These are phyloP conservation scores for Croton setiger DNA, from an alignment of 441 rosid species.

Conservation along the genomic window DNA sequence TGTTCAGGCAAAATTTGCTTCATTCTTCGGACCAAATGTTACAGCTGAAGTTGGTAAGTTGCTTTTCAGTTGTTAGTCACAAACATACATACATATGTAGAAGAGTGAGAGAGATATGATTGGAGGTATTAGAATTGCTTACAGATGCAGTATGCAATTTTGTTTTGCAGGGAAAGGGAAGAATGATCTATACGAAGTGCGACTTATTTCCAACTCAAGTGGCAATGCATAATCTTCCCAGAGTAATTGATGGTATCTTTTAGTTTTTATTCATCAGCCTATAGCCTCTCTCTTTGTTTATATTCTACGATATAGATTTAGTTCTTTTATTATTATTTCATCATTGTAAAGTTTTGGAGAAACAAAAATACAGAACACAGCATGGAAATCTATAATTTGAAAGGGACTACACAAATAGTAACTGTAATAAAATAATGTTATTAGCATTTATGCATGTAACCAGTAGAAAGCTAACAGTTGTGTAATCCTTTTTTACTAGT, in stretches of 20 bases:
- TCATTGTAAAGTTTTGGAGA: constrained; percentile 1
- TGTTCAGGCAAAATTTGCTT: constrained; percentile 78
- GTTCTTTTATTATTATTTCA: background rate
- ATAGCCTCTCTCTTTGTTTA: constrained; percentile 1
- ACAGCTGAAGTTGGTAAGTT: constrained; percentile 79
- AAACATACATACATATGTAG: background rate
- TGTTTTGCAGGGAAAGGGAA: constrained; percentile 62
- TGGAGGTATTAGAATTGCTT: background rate
- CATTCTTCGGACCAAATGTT: constrained; percentile 89
- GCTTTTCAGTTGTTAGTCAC: background rate
- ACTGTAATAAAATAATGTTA: background rate
- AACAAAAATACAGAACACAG: background rate
- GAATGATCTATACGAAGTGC: constrained; percentile 64
- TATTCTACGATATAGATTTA: constrained; percentile 12
- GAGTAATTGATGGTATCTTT: constrained; percentile 21
- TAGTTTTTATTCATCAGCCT: background rate
- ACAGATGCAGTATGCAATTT: background rate
- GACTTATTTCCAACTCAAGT: constrained; percentile 55
- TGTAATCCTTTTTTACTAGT: background rate
- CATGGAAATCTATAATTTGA: background rate
- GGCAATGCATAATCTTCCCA: constrained; percentile 42
- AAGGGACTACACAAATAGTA: too few relatives aligned
- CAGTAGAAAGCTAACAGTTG: background rate
- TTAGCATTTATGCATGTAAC: background rate
- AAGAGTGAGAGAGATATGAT: background rate